phyloP scores from a whole-genome alignment of 2,329 filamentous ascomycete species.

The Apiospora rasikravindrae region DNA sequence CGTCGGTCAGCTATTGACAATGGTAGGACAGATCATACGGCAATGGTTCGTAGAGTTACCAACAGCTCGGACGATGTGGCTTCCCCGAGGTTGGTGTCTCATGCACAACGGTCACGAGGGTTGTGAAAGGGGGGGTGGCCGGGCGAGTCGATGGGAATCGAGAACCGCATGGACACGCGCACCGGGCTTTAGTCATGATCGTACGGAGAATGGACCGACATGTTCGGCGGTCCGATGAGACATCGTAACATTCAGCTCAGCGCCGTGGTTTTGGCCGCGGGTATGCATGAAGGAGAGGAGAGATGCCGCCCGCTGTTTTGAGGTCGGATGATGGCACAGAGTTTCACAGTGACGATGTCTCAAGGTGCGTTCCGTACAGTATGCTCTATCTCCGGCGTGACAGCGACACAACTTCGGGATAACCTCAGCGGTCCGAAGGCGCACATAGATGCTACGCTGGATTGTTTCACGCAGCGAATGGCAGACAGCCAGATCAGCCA shows the following conservation, averaged over 20 bases:
- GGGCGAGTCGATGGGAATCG: neutral
- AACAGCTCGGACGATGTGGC: neutral
- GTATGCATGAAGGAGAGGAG: neutral
- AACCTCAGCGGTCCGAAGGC: slow-evolving; percentile 13
- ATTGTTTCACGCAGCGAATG: slow-evolving; percentile 3
- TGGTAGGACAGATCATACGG: neutral
- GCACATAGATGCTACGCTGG: slow-evolving; percentile 14
- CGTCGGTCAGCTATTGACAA: neutral
- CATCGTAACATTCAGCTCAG: slow-evolving; percentile 1
- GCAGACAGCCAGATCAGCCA: neutral
- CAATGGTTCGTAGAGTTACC: neutral
- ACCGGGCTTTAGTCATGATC: slow-evolving; percentile 6
- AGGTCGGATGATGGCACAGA: neutral
- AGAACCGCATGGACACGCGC: neutral
- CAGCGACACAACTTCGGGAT: slow-evolving; percentile 10
- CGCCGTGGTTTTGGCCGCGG: neutral
- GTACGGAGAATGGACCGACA: slow-evolving; percentile 9
- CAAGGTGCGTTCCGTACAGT: neutral
- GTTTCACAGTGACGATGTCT: neutral
- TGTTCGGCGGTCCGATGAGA: neutral
- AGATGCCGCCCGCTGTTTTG: neutral
- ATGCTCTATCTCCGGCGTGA: neutral
- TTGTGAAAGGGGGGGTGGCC: neutral
- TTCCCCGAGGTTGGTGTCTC: slow-evolving; percentile 1
- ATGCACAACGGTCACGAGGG: slow-evolving; percentile 9